Evolutionary conservation across 73 alveolate species (phyloP), one percentile per base, ranked within the genome.

Genomic region (Blepharisma japonicum): DNA sequence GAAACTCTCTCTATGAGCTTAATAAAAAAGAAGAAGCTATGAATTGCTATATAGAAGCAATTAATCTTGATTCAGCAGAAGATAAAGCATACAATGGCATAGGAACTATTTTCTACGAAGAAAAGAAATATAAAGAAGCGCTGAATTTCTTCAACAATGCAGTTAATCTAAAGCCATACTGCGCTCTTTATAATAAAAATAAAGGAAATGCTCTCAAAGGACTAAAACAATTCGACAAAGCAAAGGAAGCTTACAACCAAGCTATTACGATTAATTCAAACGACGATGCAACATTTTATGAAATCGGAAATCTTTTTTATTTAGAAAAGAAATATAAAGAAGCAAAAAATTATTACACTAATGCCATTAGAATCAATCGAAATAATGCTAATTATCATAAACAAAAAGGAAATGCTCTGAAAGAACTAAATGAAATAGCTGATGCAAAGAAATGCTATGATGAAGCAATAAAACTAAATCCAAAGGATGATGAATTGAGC

Each of bases 11-110:
- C 56, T 68, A 27, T 47, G 20, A 6, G 51, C 42, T 68, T n/a
- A 68, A 79, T 79, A 79, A 70, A 53, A 50, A 55, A 7, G 77
- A 79, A 4, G 86, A 79, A 79, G 86, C 86, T 3, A 79, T 56
- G 6, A 74, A 80, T 25, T 45, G 47, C 7, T 80, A 5, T 80
- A n/a, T n/a, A n/a, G n/a, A n/a, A n/a, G n/a, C n/a, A n/a, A n/a
- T n/a, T n/a, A n/a, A n/a, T n/a, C n/a, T n/a, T n/a, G n/a, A n/a
- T n/a, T n/a, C n/a, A n/a, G n/a, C n/a, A n/a, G n/a, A n/a, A n/a
- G n/a, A n/a, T n/a, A n/a, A n/a, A n/a, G n/a, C n/a, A n/a, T n/a
- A n/a, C n/a, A n/a, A n/a, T n/a, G n/a, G n/a, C n/a, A 50, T 8
- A 8, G 61, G 14, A 50, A 14, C 61, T 50, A n/a, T n/a, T n/a